These are phyloP conservation scores for Saturnispora sekii DNA, from an alignment of 805 yeast species.

Conservation along the genomic window DNA sequence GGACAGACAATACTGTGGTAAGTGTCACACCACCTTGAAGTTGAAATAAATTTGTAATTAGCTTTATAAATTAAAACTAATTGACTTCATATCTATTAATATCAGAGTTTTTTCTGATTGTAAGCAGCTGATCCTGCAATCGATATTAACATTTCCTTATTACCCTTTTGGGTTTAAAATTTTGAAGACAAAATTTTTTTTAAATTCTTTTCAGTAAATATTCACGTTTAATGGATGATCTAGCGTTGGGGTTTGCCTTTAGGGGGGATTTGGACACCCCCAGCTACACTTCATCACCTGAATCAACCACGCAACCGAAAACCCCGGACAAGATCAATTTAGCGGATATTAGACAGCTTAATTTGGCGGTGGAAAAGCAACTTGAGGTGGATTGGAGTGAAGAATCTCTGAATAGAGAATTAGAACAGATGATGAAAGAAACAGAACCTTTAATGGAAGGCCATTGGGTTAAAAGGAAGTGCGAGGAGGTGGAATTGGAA, in stretches of 20 bases:
- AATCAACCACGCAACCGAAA: conserved; percentile 2
- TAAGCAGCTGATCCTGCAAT: neutral
- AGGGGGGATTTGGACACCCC: neutral
- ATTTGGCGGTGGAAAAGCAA: neutral
- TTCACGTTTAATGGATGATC: neutral
- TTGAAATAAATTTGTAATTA: conserved; percentile 21
- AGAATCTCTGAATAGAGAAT: conserved; percentile 1
- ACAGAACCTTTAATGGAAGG: conserved; percentile 1
- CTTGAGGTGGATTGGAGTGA: conserved; percentile 2
- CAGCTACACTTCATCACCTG: conserved; percentile 2
- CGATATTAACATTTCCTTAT: neutral
- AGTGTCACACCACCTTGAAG: conserved; percentile 93
- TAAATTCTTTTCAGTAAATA: neutral
- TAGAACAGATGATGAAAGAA: conserved; percentile 3
- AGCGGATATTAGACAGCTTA: neutral
- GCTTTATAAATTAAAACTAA: neutral
- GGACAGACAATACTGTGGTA: conserved; percentile 99
- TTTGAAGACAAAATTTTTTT: neutral
- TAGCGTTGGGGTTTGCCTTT: conserved; percentile 1
- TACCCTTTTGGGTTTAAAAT: no score
- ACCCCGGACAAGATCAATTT: conserved; percentile 1
- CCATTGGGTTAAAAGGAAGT: neutral
- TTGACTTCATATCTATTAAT: neutral
- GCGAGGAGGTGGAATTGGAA: neutral
- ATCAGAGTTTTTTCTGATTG: no score